These are phyloP conservation scores for Penicillium crystallinum DNA, from an alignment of 495 filamentous ascomycete species.

Conservation along the genomic window DNA sequence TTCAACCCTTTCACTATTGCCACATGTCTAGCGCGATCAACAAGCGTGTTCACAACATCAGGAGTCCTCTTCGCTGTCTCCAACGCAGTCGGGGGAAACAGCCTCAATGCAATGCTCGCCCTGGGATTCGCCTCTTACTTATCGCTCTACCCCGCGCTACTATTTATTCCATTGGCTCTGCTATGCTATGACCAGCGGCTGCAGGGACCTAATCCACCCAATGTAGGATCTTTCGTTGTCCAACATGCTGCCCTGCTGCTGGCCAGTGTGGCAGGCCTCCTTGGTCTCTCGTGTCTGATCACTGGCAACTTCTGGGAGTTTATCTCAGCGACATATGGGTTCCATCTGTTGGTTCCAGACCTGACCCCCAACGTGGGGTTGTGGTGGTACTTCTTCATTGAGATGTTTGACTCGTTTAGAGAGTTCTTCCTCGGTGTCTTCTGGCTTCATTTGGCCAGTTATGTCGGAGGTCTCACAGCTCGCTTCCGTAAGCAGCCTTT, in stretches of 20 bases:
- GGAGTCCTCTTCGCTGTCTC: slow-evolving; percentile 81
- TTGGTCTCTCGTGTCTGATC: slow-evolving; percentile 67
- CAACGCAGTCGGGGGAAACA: slow-evolving; percentile 70
- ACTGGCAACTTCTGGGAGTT: slow-evolving; percentile 81
- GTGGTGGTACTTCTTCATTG: slow-evolving; percentile 99
- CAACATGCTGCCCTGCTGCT: slow-evolving; percentile 44
- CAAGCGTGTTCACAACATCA: slow-evolving; percentile 83
- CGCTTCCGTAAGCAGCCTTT: slow-evolving; percentile 78
- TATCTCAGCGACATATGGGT: slow-evolving; percentile 81
- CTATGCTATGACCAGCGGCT: slow-evolving; percentile 70
- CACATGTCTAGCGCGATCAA: slow-evolving; percentile 88
- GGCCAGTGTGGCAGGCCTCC: slow-evolving; percentile 49
- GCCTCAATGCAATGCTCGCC: slow-evolving; percentile 75
- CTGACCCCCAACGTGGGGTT: slow-evolving; percentile 91
- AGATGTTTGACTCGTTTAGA: slow-evolving; percentile 98
- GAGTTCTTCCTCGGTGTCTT: slow-evolving; percentile 97
- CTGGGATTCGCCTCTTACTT: slow-evolving; percentile 84
- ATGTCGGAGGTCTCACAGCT: slow-evolving; percentile 77
- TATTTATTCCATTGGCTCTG: slow-evolving; percentile 76
- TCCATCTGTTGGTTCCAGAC: slow-evolving; percentile 86
- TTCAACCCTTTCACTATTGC: slow-evolving; percentile 95
- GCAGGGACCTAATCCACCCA: slow-evolving; percentile 15
- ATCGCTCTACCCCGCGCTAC: slow-evolving; percentile 82
- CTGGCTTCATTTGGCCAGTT: slow-evolving; percentile 88
- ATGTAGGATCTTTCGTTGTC: slow-evolving; percentile 43